Evolutionary conservation across 2,329 filamentous ascomycete genomes (phyloP).

Genomic region (Colletotrichum tabaci): DNA sequence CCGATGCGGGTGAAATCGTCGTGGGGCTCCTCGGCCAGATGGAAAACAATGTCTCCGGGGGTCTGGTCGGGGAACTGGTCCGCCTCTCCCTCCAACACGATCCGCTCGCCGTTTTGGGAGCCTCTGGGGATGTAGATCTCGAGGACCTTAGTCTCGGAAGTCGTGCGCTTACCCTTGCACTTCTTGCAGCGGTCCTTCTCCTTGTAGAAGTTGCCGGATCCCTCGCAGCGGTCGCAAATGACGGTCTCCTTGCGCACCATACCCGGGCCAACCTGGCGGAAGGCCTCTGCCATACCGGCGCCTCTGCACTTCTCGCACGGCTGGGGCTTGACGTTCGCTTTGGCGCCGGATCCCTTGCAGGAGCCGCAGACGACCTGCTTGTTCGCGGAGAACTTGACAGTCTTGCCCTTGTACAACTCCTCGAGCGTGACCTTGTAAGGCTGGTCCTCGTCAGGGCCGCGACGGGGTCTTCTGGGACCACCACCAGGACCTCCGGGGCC

Average conservation of each 20-base stretch:
- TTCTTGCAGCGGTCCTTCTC: conserved; percentile 99
- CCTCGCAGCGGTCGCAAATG: conserved; percentile 86
- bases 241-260: conserved; percentile 86
- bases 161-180: conserved; percentile 93
- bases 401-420: conserved; percentile 98
- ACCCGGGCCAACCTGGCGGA: conserved; percentile 88
- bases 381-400: conserved; percentile 94
- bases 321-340: conserved; percentile 89
- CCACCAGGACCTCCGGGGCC: conserved; percentile 60
- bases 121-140: conserved; percentile 97
- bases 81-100: conserved; percentile 92
- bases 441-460: conserved; percentile 88
- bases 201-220: conserved; percentile 88
- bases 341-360: conserved; percentile 92
- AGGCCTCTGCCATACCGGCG: conserved; percentile 80
- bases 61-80: conserved; percentile 92
- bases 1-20: conserved; percentile 86
- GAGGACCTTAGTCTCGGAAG: conserved; percentile 91
- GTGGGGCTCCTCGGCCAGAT: conserved; percentile 85
- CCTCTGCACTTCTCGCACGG: conserved; percentile 90
- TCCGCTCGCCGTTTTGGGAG: conserved; percentile 88
- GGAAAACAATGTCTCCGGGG: conserved; percentile 94
- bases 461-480: conserved; percentile 74
- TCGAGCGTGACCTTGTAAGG: conserved; percentile 92
- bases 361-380: conserved; percentile 91